phyloP scores from a whole-genome alignment of 2,329 filamentous ascomycete genomes.

The Aspergillus sclerotialis region DNA sequence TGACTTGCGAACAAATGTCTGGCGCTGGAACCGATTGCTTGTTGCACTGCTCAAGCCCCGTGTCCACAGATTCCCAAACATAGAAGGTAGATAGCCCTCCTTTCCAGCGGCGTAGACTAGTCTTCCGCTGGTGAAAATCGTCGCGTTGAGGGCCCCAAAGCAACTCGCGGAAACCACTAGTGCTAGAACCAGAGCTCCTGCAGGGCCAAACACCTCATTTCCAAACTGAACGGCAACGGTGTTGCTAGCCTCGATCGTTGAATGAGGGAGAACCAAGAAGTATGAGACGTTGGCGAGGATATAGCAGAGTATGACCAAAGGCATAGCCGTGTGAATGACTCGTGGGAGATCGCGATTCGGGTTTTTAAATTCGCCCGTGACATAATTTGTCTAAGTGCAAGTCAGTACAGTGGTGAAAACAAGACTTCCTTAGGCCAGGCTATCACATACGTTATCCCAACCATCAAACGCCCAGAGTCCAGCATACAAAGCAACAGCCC shows the following conservation, averaged over 20 bases:
- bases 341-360: slow-evolving; percentile 82
- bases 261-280: slow-evolving; percentile 81
- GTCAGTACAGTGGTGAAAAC: slow-evolving; percentile 6
- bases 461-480: slow-evolving; percentile 97
- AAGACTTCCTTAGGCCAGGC: slow-evolving; percentile 1
- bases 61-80: slow-evolving; percentile 79
- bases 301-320: slow-evolving; percentile 84
- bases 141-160: slow-evolving; percentile 90
- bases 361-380: slow-evolving; percentile 93
- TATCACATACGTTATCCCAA: slow-evolving; percentile 81
- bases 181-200: slow-evolving; percentile 76
- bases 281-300: slow-evolving; percentile 88
- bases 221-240: slow-evolving; percentile 96
- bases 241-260: slow-evolving; percentile 76
- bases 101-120: slow-evolving; percentile 91
- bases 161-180: slow-evolving; percentile 86
- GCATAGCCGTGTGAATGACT: slow-evolving; percentile 95
- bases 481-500: slow-evolving; percentile 91
- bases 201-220: slow-evolving; percentile 75
- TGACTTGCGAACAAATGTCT: slow-evolving; percentile 52
- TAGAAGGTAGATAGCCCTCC: slow-evolving; percentile 79
- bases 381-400: slow-evolving; percentile 79
- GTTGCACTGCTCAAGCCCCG: slow-evolving; percentile 30
- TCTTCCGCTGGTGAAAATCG: slow-evolving; percentile 85
- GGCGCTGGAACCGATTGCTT: slow-evolving; percentile 32